A percentile compares a stretch with the other conserved stretches of the same genome.
phyloP scores from a whole-genome alignment of 306 rosid genomes.

The Delonix regia region DNA sequence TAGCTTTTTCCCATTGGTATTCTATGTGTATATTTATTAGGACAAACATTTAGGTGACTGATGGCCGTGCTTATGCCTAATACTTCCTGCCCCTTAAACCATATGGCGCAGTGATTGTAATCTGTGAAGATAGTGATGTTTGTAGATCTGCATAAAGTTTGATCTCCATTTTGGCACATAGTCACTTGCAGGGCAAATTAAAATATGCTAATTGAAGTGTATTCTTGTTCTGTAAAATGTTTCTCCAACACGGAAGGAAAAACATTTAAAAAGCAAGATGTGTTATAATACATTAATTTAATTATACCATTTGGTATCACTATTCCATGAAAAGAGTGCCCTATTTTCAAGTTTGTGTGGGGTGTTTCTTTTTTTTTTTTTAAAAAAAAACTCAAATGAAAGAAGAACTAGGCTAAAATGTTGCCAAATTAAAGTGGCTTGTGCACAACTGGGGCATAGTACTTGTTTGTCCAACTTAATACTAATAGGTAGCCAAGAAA shows the following conservation, averaged over 20 bases:
- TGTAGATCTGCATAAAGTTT: not conserved
- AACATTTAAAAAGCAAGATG: not conserved
- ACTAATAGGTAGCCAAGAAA: no score
- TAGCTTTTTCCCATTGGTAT: not conserved
- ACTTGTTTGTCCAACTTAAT: not conserved
- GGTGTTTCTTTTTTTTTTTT: not conserved
- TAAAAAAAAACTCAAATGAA: not conserved
- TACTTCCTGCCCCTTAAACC: not conserved
- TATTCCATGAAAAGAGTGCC: not conserved
- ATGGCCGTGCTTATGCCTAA: slow-evolving; percentile 19
- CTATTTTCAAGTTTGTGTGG: not conserved
- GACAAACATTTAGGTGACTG: slow-evolving; percentile 58
- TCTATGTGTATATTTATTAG: slow-evolving; percentile 54
- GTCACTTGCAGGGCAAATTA: not conserved
- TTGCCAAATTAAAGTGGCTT: not conserved
- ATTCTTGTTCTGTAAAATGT: not conserved
- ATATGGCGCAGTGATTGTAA: slow-evolving; percentile 15
- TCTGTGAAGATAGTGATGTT: slow-evolving; percentile 39
- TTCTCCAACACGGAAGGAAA: not conserved
- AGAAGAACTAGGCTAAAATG: not conserved
- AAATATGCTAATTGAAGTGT: not conserved
- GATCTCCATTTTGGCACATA: not conserved
- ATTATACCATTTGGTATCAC: not conserved
- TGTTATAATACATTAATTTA: no score
- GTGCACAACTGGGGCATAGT: not conserved